Evolutionary conservation across 2,329 filamentous ascomycete species (phyloP).

Genomic region (Verticillium alfalfae): DNA sequence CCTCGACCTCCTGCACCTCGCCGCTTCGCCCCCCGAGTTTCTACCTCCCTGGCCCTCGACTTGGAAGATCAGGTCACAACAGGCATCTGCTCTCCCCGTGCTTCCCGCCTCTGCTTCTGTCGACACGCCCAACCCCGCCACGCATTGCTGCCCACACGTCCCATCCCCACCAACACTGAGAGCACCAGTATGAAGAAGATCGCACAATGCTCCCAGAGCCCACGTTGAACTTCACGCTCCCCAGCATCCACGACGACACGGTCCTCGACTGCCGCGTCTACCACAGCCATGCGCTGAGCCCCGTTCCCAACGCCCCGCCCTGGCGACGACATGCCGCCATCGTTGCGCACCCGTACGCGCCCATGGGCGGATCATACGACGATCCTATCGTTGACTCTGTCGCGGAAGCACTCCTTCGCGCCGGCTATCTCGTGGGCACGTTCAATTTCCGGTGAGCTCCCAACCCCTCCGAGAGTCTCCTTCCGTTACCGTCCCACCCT

Average conservation of each 20-base stretch:
- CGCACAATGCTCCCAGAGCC: slow-evolving; percentile 48
- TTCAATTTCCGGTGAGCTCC: slow-evolving; percentile 81
- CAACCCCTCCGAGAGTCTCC: too few species aligned
- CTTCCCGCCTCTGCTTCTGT: not conserved
- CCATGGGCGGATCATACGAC: slow-evolving; percentile 79
- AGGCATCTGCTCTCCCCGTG: not conserved
- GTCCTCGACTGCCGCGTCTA: slow-evolving; percentile 79
- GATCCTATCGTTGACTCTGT: slow-evolving; percentile 71
- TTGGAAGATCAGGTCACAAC: not conserved
- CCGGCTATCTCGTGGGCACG: slow-evolving; percentile 72
- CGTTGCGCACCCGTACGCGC: slow-evolving; percentile 86
- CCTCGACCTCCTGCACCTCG: not conserved
- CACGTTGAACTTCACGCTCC: slow-evolving; percentile 66
- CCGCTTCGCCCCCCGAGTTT: not conserved
- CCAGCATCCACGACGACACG: slow-evolving; percentile 74
- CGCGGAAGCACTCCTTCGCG: slow-evolving; percentile 57
- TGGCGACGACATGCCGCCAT: slow-evolving; percentile 53
- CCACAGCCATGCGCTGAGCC: slow-evolving; percentile 50
- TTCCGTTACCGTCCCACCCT: too few species aligned
- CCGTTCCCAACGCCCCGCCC: slow-evolving; percentile 22
- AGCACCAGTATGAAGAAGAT: slow-evolving; percentile 10
- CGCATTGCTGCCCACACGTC: not conserved
- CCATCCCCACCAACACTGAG: slow-evolving; percentile 1
- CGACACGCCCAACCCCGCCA: not conserved
- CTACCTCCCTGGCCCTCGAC: not conserved